Percentiles rank a stretch among this genome's conserved stretches.
phyloP scores from a whole-genome alignment of 2,329 filamentous ascomycete species.

The Pseudogymnoascus sp. region DNA sequence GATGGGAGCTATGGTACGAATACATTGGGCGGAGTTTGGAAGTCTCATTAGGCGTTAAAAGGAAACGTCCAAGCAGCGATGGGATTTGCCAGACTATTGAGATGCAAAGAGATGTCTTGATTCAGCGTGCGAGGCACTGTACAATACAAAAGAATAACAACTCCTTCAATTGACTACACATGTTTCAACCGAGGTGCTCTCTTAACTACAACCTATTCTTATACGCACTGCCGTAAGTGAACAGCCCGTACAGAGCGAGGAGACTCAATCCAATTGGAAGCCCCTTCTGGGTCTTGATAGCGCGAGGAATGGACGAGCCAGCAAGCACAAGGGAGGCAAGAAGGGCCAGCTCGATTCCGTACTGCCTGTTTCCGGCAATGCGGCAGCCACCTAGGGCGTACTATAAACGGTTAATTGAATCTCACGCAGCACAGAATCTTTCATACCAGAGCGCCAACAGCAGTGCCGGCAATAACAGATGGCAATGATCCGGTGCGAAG shows the following conservation, averaged over 20 bases:
- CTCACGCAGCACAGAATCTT: background rate
- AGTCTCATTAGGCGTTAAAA: background rate
- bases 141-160: constrained; percentile 4
- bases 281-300: constrained; percentile 74
- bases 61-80: constrained; percentile 5
- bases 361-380: constrained; percentile 64
- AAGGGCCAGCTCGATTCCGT: constrained; percentile 82
- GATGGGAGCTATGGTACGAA: background rate
- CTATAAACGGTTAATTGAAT: constrained; percentile 11
- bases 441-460: constrained; percentile 61
- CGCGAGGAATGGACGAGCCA: constrained; percentile 77
- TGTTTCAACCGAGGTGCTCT: background rate
- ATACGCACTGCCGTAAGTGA: constrained; percentile 69
- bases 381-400: constrained; percentile 74
- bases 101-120: background rate
- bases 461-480: constrained; percentile 74
- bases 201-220: constrained; percentile 23
- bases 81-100: background rate
- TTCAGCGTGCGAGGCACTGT: background rate
- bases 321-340: constrained; percentile 79
- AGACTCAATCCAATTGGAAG: constrained; percentile 73
- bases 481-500: constrained; percentile 76
- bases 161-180: background rate
- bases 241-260: constrained; percentile 69
- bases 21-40: constrained; percentile 8